These are phyloP conservation scores for Brassica rapa DNA, from an alignment of 345 rosid genomes.

Conservation along the genomic window DNA sequence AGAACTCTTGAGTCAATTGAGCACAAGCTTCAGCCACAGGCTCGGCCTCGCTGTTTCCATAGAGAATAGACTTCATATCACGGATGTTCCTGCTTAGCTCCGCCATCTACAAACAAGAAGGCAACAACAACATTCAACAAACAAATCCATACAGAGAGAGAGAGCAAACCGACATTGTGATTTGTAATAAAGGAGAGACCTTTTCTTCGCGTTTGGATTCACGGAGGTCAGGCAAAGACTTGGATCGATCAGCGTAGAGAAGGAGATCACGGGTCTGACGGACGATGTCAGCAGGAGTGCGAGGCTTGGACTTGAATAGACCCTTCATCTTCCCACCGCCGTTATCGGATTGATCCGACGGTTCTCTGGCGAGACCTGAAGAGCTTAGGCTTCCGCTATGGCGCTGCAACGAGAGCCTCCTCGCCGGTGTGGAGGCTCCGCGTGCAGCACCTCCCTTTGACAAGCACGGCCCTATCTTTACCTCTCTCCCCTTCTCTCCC, in stretches of 20 bases:
- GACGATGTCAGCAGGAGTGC: slow-evolving; percentile 80
- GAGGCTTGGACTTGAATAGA: slow-evolving; percentile 83
- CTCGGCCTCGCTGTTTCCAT: slow-evolving; percentile 95
- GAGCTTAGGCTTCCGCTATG: slow-evolving; percentile 23
- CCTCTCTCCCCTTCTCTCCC: neutral
- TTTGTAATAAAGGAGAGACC: slow-evolving; percentile 30
- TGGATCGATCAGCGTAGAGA: slow-evolving; percentile 47
- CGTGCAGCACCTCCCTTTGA: slow-evolving; percentile 46
- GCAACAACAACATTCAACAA: neutral
- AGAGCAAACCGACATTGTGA: neutral
- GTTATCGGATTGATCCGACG: slow-evolving; percentile 39
- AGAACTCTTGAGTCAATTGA: slow-evolving; percentile 90
- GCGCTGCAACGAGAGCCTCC: slow-evolving; percentile 44
- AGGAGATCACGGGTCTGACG: slow-evolving; percentile 92
- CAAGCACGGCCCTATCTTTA: slow-evolving; percentile 51
- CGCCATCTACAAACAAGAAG: slow-evolving; percentile 56
- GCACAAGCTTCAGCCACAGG: slow-evolving; percentile 93
- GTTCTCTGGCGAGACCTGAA: slow-evolving; percentile 28
- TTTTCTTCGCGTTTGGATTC: slow-evolving; percentile 68
- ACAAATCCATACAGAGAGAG: neutral
- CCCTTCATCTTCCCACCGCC: slow-evolving; percentile 62
- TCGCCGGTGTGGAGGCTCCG: slow-evolving; percentile 43
- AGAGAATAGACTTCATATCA: slow-evolving; percentile 87
- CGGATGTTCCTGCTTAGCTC: slow-evolving; percentile 74
- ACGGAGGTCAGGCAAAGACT: slow-evolving; percentile 35